Evolutionary conservation across 2,329 filamentous ascomycete genomes (phyloP), one percentile per base, ranked within the genome.

Genomic region (Pseudocercospora vitis): DNA sequence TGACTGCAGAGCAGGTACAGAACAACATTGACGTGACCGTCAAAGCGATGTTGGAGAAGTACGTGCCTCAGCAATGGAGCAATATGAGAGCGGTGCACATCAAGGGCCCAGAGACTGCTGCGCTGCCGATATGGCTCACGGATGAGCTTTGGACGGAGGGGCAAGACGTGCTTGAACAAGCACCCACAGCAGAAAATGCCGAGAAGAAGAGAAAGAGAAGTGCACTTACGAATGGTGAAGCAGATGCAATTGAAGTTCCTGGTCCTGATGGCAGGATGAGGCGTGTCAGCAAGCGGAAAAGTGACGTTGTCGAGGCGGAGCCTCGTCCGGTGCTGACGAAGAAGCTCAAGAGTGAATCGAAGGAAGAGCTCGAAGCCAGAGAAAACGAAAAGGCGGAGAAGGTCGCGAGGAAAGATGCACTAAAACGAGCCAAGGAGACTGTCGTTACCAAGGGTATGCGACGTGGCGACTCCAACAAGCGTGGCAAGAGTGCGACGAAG

Each of bases 51-150:
- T 83, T 91, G 5, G 85, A 88, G 58, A 91, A 88, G 71, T 88
- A 87, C 68, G 84, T 96, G 40, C 84, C 91, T 14, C 86, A 92
- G 70, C 86, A 91, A 66, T 96, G 91, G 91, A 83, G 83, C 66
- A 94, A 92, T 70, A 81, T 97, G 59, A 86, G 86, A 72, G 83
- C 83, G 59, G 76, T 99, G 57, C 91, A 95, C 72, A 80, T 99
- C 78, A 99, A 97, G 80, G 89, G 90, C 2, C 87, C 89, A 23
- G 85, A 89, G 68, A 96, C 92, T 3, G 87, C 86, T 57, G 88
- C 92, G 7, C 79, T 99, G 67, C 94, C 94, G n/a, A 85, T 99
- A 69, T 99, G 91, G 89, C 76, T 96, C 68, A 88, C 92, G 3
- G 87, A 91, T 63, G 91, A 96, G 78, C 79, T 99, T 60, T 99